phyloP scores from a whole-genome alignment of 2,329 filamentous ascomycete genomes.

The Trichoderma asperellum region DNA sequence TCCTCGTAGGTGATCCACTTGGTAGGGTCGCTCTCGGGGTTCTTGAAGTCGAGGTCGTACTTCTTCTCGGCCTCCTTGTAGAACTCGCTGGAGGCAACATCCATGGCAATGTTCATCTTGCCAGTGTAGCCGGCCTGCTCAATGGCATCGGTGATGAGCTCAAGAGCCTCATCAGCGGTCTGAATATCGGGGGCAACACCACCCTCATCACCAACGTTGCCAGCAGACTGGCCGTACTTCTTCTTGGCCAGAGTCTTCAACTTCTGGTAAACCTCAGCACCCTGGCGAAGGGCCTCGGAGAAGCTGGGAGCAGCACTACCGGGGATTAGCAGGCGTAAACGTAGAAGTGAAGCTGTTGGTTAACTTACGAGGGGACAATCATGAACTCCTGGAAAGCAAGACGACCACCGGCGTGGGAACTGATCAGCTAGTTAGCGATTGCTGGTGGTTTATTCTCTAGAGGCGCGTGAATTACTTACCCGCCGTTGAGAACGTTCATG shows the following conservation, averaged over 20 bases:
- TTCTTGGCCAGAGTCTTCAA: constrained; percentile 97
- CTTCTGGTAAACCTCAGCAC: constrained; percentile 96
- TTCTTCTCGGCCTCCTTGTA: constrained; percentile 98
- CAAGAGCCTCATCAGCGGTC: constrained; percentile 92
- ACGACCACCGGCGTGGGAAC: constrained; percentile 96
- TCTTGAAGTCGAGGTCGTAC: constrained; percentile 99
- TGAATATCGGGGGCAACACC: constrained; percentile 99
- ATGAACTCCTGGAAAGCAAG: constrained; percentile 96
- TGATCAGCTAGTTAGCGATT: constrained; percentile 37
- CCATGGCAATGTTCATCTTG: constrained; percentile 98
- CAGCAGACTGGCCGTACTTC: constrained; percentile 98
- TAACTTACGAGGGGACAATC: constrained; percentile 77
- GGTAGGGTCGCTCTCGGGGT: constrained; percentile 90
- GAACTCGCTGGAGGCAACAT: constrained; percentile 98
- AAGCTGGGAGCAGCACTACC: constrained; percentile 80
- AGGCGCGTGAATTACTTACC: constrained; percentile 43
- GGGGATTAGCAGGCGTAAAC: constrained; percentile 29
- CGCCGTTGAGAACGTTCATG: constrained; percentile 91
- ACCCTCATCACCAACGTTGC: constrained; percentile 99
- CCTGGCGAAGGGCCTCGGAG: constrained; percentile 94
- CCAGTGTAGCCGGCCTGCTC: constrained; percentile 94
- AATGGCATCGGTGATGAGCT: constrained; percentile 93
- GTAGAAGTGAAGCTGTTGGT: not conserved
- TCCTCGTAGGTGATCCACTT: constrained; percentile 99
- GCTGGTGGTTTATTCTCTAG: not conserved